Percentiles rank a stretch among this genome's conserved stretches.
phyloP scores from a whole-genome alignment of 2,329 filamentous ascomycete genomes.

The Escovopsis sp. region DNA sequence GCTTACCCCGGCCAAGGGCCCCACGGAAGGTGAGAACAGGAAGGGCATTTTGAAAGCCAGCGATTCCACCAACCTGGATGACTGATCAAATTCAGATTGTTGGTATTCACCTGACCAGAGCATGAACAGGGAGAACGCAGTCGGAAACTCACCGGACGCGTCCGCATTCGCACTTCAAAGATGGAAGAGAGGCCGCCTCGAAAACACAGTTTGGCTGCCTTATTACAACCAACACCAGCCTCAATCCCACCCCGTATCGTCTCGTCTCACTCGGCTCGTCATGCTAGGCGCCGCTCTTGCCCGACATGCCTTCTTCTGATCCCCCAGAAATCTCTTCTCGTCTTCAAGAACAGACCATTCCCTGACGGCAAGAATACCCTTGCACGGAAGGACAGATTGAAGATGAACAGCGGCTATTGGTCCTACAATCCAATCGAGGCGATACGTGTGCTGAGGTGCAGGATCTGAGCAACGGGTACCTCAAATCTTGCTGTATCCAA shows the following conservation, averaged over 20 bases:
- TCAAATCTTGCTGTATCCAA: neutral
- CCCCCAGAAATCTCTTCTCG: too few relatives aligned
- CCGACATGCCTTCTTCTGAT: neutral
- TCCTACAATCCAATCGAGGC: neutral
- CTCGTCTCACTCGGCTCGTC: neutral
- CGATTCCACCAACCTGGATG: too few relatives aligned
- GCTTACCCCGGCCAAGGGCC: too few relatives aligned
- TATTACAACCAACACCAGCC: neutral
- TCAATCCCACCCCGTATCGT: neutral
- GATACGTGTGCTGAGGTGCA: conserved; percentile 5
- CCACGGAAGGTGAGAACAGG: too few relatives aligned
- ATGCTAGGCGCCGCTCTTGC: neutral
- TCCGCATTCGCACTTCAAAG: too few relatives aligned
- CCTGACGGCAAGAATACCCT: neutral
- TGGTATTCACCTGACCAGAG: too few relatives aligned
- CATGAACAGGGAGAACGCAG: too few relatives aligned
- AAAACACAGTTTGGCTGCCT: neutral
- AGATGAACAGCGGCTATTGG: neutral
- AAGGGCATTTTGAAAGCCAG: too few relatives aligned
- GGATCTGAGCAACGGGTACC: conserved; percentile 5
- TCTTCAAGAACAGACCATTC: neutral
- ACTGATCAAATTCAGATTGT: too few relatives aligned
- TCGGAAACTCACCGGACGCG: too few relatives aligned
- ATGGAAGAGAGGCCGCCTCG: neutral
- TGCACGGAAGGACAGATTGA: neutral